Evolutionary conservation across 176 grass and related monocot genomes (phyloP), one percentile per base, ranked within the genome.

Genomic region (Dendrocalamus sinicus): DNA sequence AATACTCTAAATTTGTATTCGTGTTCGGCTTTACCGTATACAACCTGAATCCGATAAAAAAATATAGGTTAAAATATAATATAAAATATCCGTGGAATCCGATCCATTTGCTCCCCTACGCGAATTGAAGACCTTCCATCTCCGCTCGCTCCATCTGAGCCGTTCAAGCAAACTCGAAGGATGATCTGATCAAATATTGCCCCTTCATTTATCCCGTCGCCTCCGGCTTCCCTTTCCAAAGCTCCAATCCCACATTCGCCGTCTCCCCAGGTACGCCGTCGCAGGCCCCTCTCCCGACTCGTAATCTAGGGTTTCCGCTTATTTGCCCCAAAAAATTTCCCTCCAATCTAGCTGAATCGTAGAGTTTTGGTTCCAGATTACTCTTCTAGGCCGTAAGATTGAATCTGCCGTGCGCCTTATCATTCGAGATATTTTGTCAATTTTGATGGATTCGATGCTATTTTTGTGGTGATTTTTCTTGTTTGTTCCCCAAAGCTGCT

Each of bases 401-500:
- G 10, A 59, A 22, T 28, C 44, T 9, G 22, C 14, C 44, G 22
- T 73, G 67, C 44, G 30, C 55, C 15, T 11, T 72, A 12, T 32
- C 57, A 14, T 41, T 32, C n/a, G n/a, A 53, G 30, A 45, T 78
- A 44, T 22, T 40, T 48, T 70, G 17, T 10, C 47, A 39, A 75
- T 89, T 75, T 79, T 22, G 50, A 72, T 68, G 82, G 59, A 73
- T 66, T 39, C 15, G 20, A 48, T 58, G 53, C 26, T 50, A 3
- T 19, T 30, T 57, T 75, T 75, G 19, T 75, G 41, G 41, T 89
- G 6, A 43, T 51, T 60, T 65, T 79, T 79, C 14, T 80, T 83
- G 75, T 79, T 79, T 84, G 61, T 59, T 55, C 47, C 32, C 39
- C 58, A 32, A 48, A 75, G 63, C 50, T 68, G 51, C 50, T 67